Conservation (phyloP, 345 rosid genomes). For the Citrus australasica region DNA sequence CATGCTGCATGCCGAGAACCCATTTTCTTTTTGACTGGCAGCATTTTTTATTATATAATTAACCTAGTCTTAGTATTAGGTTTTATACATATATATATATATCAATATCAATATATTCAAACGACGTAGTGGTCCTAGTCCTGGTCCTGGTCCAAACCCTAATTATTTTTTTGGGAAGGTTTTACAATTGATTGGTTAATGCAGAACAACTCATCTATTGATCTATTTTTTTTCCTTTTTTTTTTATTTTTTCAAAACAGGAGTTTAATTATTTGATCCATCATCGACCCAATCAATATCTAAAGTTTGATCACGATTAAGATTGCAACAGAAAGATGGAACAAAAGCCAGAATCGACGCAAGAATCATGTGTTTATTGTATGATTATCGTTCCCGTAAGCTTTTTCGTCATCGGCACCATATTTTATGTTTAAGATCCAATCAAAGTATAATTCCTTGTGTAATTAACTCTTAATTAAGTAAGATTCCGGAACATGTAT, state of each 20-base stretch:
- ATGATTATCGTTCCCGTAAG: conserved; percentile 20
- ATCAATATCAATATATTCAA: not conserved
- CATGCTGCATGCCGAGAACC: conserved; percentile 34
- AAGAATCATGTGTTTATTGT: conserved; percentile 37
- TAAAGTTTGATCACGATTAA: conserved; percentile 14
- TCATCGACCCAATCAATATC: conserved; percentile 27
- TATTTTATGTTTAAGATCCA: conserved; percentile 13
- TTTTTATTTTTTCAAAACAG: not conserved
- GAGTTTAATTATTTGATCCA: conserved; percentile 17
- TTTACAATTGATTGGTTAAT: conserved; percentile 18
- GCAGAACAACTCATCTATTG: conserved; percentile 13
- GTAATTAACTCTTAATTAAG: conserved; percentile 10
- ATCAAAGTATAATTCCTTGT: conserved; percentile 16
- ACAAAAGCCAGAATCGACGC: conserved; percentile 54
- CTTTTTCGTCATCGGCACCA: conserved; percentile 21
- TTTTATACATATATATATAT: not conserved
- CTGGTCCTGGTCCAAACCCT: conserved; percentile 16
- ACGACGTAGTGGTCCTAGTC: conserved; percentile 34
- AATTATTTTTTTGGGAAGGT: not conserved
- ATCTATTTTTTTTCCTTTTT: not conserved
- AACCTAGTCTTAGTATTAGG: conserved; percentile 28
- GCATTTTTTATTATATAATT: not conserved
- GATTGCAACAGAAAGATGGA: conserved; percentile 8
- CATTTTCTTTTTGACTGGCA: conserved; percentile 17
- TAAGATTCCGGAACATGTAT: conserved; percentile 21